Evolutionary conservation across 2,329 filamentous ascomycete genomes (phyloP).

Genomic region (Raffaelea albimanens): DNA sequence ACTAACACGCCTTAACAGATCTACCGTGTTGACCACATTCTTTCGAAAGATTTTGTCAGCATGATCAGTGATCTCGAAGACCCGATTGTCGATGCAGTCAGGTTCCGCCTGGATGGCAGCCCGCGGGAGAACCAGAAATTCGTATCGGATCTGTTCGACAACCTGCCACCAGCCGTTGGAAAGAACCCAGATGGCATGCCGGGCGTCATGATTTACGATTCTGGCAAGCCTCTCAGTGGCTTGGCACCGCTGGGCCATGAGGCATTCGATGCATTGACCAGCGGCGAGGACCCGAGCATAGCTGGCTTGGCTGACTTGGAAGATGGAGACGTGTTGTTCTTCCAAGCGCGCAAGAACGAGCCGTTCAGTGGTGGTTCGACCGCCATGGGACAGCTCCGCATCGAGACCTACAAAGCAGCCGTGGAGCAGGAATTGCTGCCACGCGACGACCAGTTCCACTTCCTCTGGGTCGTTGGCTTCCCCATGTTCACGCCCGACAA

Average conservation of each 20-base stretch:
- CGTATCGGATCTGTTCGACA: slow-evolving; percentile 55
- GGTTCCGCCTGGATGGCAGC: slow-evolving; percentile 48
- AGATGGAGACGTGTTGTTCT: slow-evolving; percentile 68
- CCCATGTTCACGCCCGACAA: slow-evolving; percentile 78
- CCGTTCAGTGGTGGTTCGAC: slow-evolving; percentile 64
- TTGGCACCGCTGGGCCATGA: slow-evolving; percentile 71
- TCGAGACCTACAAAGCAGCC: slow-evolving; percentile 58
- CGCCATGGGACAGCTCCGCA: slow-evolving; percentile 62
- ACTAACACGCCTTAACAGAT: no score
- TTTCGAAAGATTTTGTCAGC: slow-evolving; percentile 54
- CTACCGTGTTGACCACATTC: slow-evolving; percentile 50
- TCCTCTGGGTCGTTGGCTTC: slow-evolving; percentile 83
- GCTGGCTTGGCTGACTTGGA: slow-evolving; percentile 31
- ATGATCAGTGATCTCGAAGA: slow-evolving; percentile 64
- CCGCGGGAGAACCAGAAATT: slow-evolving; percentile 50
- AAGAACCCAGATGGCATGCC: slow-evolving; percentile 70
- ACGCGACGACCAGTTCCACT: slow-evolving; percentile 43
- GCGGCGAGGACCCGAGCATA: slow-evolving; percentile 8
- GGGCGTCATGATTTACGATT: slow-evolving; percentile 67
- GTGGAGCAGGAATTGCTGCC: slow-evolving; percentile 51
- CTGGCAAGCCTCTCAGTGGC: slow-evolving; percentile 63
- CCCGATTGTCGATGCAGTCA: slow-evolving; percentile 68
- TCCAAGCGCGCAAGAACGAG: slow-evolving; percentile 65
- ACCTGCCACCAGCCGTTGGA: slow-evolving; percentile 48
- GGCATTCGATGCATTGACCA: slow-evolving; percentile 43